These are phyloP conservation scores for Fusarium sp. DNA, from an alignment of 2,329 filamentous ascomycete genomes.

Conservation along the genomic window DNA sequence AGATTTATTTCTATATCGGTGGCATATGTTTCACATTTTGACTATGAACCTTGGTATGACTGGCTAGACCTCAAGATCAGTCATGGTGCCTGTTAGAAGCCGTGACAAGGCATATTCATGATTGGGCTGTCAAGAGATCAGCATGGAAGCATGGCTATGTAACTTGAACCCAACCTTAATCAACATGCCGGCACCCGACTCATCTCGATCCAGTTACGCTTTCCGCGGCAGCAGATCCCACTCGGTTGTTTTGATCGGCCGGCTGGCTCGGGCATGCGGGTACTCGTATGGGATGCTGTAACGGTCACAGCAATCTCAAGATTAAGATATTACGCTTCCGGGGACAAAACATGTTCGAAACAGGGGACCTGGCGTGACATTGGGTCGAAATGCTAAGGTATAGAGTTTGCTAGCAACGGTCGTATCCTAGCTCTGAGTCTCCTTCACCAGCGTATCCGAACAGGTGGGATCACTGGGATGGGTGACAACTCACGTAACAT, in stretches of 20 bases:
- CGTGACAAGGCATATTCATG: background rate
- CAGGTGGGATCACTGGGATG: background rate
- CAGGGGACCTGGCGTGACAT: constrained; percentile 7
- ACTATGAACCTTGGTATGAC: background rate
- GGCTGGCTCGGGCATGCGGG: constrained; percentile 1
- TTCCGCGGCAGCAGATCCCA: background rate
- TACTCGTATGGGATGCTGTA: background rate
- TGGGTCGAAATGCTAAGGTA: background rate
- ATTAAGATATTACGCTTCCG: constrained; percentile 9
- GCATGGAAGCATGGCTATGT: background rate
- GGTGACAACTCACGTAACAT: background rate
- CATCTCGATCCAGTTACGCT: too few relatives aligned
- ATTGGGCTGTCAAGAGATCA: background rate
- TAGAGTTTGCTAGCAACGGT: constrained; percentile 6
- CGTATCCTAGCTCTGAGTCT: background rate
- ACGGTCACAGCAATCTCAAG: constrained; percentile 4
- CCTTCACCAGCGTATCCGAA: background rate
- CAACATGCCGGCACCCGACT: constrained; percentile 2
- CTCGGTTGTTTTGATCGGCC: constrained; percentile 1
- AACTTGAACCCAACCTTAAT: background rate
- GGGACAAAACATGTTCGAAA: constrained; percentile 18
- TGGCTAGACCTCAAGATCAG: background rate
- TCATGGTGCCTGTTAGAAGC: background rate
- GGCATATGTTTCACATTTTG: background rate
- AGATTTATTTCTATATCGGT: background rate